Conservation (phyloP, 2,329 filamentous ascomycete genomes). For the Fusarium pseudocircinatum region DNA sequence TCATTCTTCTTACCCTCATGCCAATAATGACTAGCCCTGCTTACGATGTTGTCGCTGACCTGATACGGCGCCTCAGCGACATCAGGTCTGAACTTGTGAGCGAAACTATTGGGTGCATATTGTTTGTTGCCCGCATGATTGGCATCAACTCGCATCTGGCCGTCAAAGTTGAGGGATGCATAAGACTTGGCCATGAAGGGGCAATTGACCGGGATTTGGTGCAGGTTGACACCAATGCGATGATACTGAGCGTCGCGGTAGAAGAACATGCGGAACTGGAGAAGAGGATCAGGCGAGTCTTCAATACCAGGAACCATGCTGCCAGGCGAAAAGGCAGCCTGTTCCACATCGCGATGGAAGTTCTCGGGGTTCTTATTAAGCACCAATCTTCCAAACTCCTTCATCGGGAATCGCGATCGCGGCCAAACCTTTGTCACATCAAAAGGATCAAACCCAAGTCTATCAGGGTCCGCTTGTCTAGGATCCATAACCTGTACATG, state of each 20-base stretch:
- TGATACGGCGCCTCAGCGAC: slow-evolving; percentile 1
- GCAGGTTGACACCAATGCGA: not conserved
- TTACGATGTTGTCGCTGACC: not conserved
- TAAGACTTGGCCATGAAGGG: slow-evolving; percentile 10
- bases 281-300: slow-evolving; percentile 9
- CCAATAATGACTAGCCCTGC: not conserved
- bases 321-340: not conserved
- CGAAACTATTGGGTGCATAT: not conserved
- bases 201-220: slow-evolving; percentile 5
- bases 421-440: slow-evolving; percentile 1
- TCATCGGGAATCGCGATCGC: slow-evolving; percentile 1
- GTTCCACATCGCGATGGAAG: slow-evolving; percentile 10
- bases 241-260: slow-evolving; percentile 10
- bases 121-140: slow-evolving; percentile 6
- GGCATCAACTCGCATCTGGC: not conserved
- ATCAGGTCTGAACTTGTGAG: slow-evolving; percentile 4
- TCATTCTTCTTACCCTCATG: slow-evolving; percentile 5
- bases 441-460: slow-evolving; percentile 2
- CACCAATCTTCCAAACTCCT: slow-evolving; percentile 4
- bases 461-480: slow-evolving; percentile 5
- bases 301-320: slow-evolving; percentile 9
- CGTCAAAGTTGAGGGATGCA: slow-evolving; percentile 2
- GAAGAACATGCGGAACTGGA: slow-evolving; percentile 13
- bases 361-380: slow-evolving; percentile 10
- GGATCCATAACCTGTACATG: slow-evolving; percentile 5